Base-by-base conservation (phyloP, 1,284 basidiomycete species). In the Papiliotrema nemorosa region DNA sequence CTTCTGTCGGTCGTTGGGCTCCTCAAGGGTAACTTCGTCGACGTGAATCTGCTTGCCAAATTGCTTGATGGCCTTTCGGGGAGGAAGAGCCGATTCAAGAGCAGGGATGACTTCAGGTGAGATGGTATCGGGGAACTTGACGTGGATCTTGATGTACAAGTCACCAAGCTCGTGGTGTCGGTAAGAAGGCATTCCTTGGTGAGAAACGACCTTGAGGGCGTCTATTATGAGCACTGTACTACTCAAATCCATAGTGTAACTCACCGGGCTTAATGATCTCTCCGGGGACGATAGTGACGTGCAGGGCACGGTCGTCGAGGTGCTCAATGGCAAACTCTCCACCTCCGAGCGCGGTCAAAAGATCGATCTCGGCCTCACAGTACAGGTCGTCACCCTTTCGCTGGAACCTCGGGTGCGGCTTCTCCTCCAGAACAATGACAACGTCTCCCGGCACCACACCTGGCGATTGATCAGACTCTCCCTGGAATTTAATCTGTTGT, bases 171-270 rank as follows among this genome's bases (percentile, higher is more conserved):
- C 93, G 77, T 98, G 96, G 77, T 97, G 93, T 60, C 96, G 85
- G 76, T 88, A 88, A 53, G 94, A 97, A 34, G 94, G 96, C 96
- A 99, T 98, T 60, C 96, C 96, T 76, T 97, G 92, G 7, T 87
- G 88, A 46, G 84, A 82, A 60, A 99, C 87, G 57, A 94, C 86
- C 78, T 97, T 97, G 70, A 93, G 73, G 36, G 87, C 84, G 57
- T 86, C 91, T 93, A 60, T 10, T n/a, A 41, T 58, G 13, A 59
- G 53, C 31, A 13, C 5, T 2, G 18, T 12, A 6, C 25, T 46
- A 21, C 41, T 21, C 29, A 38, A 25, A 24, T 24, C 42, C 29
- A 39, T 26, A 29, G 7, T 42, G 24, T 24, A n/a, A 70, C 75
- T 62, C 67, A 90, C 94, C 90, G 59, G 94, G 86, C 79, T 96